Percentiles rank a stretch among this genome's conserved stretches.
Conservation (phyloP, 768 basidiomycete species). For the Termitomyces sp. region DNA sequence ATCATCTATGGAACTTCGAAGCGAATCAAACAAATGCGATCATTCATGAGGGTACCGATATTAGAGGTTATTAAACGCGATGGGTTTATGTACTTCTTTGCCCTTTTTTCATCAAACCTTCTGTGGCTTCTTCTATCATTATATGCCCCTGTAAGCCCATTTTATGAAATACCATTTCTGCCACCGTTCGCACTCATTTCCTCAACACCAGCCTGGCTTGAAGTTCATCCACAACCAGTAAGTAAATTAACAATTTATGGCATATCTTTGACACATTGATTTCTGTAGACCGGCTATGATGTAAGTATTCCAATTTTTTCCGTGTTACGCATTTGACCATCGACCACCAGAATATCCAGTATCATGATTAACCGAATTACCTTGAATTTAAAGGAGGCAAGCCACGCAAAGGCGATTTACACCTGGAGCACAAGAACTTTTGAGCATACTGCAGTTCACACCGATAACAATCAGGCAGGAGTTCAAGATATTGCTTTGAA, state of each 20-base stretch:
- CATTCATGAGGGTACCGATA: too few relatives aligned
- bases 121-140: constrained; percentile 20
- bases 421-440: constrained; percentile 17
- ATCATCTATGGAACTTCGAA: constrained; percentile 15
- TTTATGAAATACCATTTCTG: too few relatives aligned
- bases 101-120: constrained; percentile 22
- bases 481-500: too few relatives aligned
- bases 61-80: constrained; percentile 16
- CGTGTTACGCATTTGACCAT: too few relatives aligned
- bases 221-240: constrained; percentile 15
- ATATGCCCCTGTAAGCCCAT: constrained; percentile 14
- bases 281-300: too few relatives aligned
- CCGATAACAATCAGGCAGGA: too few relatives aligned
- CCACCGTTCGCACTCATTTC: too few relatives aligned
- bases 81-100: constrained; percentile 21
- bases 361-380: constrained; percentile 23
- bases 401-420: not conserved
- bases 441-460: too few relatives aligned
- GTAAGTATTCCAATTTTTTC: too few relatives aligned
- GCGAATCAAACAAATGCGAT: too few relatives aligned
- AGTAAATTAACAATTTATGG: too few relatives aligned
- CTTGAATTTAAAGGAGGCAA: constrained; percentile 18
- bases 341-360: not conserved
- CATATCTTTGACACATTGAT: too few relatives aligned
- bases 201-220: constrained; percentile 2